Evolutionary conservation across 306 rosid genomes (phyloP).

Genomic region (Sechiopsis laciniata): DNA sequence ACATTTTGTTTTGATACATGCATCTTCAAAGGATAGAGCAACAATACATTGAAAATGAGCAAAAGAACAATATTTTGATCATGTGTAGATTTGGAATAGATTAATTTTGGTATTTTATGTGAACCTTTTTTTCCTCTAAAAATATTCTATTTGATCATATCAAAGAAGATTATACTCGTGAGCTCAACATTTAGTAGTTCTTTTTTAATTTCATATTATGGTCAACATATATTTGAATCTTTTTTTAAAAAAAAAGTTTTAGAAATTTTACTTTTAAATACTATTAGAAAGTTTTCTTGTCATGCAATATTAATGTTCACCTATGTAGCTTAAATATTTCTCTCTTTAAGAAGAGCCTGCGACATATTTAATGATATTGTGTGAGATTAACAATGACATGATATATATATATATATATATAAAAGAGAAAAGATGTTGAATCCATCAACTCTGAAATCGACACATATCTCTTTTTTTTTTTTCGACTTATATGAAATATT

Average conservation of each 20-base stretch:
- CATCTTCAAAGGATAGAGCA: too few species aligned
- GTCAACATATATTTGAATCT: background rate
- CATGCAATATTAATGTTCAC: too few species aligned
- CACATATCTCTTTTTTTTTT: background rate
- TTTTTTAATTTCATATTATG: background rate
- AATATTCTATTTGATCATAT: background rate
- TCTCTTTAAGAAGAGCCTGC: too few species aligned
- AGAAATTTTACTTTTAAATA: background rate
- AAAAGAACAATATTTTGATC: background rate
- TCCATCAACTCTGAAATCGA: background rate
- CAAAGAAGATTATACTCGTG: background rate
- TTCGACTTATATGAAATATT: background rate
- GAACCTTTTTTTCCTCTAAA: background rate
- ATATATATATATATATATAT: too few species aligned
- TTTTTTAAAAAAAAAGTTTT: background rate
- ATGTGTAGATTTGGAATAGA: background rate
- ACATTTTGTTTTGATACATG: too few species aligned
- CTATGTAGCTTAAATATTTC: too few species aligned
- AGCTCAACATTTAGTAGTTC: background rate
- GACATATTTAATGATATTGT: background rate
- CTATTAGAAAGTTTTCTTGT: background rate
- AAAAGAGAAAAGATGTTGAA: background rate
- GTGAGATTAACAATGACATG: background rate
- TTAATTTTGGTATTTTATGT: background rate
- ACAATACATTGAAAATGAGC: background rate